Conservation (phyloP, 2,329 filamentous ascomycete species). For the Talaromyces islandicus region DNA sequence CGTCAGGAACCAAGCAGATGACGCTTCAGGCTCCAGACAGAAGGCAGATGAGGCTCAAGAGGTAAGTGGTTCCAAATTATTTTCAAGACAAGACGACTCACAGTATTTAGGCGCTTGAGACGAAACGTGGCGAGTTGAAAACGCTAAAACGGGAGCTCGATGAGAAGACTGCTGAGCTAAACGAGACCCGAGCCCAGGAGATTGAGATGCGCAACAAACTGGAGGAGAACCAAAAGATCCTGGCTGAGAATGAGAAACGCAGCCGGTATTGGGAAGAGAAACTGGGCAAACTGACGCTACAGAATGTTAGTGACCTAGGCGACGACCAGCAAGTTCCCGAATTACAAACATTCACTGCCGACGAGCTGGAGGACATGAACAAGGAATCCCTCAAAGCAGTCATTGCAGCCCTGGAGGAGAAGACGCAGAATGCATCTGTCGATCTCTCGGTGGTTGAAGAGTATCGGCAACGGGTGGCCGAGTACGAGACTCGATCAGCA, state of each 20-base stretch:
- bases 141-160: conserved; percentile 80
- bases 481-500: conserved; percentile 72
- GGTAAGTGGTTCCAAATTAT: conserved; percentile 24
- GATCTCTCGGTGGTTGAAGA: conserved; percentile 85
- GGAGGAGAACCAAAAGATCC: conserved; percentile 87
- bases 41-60: conserved; percentile 77
- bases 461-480: conserved; percentile 78
- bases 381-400: conserved; percentile 58
- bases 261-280: conserved; percentile 86
- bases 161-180: conserved; percentile 76
- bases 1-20: conserved; percentile 68
- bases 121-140: conserved; percentile 74
- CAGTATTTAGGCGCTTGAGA: conserved; percentile 53
- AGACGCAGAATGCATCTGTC: conserved; percentile 77
- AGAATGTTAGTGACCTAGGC: conserved; percentile 69
- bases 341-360: conserved; percentile 72
- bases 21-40: conserved; percentile 65
- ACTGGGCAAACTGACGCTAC: conserved; percentile 72
- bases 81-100: conserved; percentile 16
- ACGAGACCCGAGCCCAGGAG: conserved; percentile 80
- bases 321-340: conserved; percentile 43
- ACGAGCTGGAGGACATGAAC: conserved; percentile 59
- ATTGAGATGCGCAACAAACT: conserved; percentile 99
- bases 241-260: conserved; percentile 79
- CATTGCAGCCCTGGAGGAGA: conserved; percentile 63